phyloP scores from a whole-genome alignment of 768 basidiomycete species.

The Sporobolomyces pararoseus region DNA sequence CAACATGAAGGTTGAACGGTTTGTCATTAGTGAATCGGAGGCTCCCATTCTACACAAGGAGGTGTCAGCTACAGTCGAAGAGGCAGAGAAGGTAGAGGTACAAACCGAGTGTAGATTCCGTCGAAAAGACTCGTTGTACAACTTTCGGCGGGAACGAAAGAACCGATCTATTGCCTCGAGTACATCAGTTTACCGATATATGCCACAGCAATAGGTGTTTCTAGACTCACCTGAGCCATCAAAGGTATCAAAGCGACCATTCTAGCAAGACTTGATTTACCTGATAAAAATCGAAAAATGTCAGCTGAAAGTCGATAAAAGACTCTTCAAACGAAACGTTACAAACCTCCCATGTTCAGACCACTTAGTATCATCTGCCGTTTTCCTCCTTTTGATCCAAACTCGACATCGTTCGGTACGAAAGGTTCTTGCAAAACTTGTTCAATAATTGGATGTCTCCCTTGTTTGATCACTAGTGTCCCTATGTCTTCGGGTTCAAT shows the following conservation, averaged over 20 bases:
- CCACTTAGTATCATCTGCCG: constrained; percentile 51
- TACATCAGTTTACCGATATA: not conserved
- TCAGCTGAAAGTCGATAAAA: not conserved
- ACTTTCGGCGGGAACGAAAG: constrained; percentile 74
- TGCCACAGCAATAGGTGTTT: not conserved
- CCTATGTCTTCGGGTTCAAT: constrained; percentile 65
- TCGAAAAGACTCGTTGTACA: constrained; percentile 77
- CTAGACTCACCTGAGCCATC: constrained; percentile 37
- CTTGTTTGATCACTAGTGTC: constrained; percentile 69
- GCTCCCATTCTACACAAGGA: constrained; percentile 65
- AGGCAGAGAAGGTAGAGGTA: not conserved
- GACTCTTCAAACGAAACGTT: not conserved
- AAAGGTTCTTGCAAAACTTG: constrained; percentile 71
- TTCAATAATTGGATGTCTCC: constrained; percentile 91
- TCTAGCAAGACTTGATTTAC: constrained; percentile 77
- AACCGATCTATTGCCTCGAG: constrained; percentile 72
- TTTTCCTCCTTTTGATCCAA: constrained; percentile 55
- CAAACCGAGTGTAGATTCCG: constrained; percentile 66
- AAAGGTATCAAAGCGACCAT: constrained; percentile 67
- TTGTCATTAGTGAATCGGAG: constrained; percentile 77
- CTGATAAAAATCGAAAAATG: constrained; percentile 47
- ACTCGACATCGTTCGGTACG: constrained; percentile 71
- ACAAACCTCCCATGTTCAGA: constrained; percentile 53
- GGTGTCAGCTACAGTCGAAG: not conserved
- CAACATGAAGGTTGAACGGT: constrained; percentile 91